Percentiles rank a stretch among this genome's conserved stretches.
These are phyloP conservation scores for Botrytis pseudocinerea DNA, from an alignment of 2,329 filamentous ascomycete genomes.

Conservation along the genomic window DNA sequence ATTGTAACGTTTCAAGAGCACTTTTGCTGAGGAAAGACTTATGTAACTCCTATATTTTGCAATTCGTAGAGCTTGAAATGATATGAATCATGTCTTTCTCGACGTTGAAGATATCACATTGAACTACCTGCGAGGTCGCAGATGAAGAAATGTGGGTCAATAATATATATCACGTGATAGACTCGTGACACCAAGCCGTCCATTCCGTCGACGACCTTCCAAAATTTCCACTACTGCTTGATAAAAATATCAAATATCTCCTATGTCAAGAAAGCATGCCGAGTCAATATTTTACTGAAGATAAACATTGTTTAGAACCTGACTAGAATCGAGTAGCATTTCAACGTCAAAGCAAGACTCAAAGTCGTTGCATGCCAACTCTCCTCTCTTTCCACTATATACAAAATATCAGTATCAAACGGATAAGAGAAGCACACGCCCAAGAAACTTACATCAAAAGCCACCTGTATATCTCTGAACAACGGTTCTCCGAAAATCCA, in stretches of 20 bases:
- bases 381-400: conserved; percentile 21
- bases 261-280: too few species aligned
- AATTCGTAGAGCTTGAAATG: accelerated
- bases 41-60: too few species aligned
- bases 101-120: background rate
- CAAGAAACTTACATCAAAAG: conserved; percentile 31
- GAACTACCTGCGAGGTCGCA: background rate
- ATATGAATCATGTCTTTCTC: background rate
- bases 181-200: background rate
- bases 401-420: background rate
- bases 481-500: conserved; percentile 36
- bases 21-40: background rate
- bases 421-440: accelerated
- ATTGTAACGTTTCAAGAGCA: background rate
- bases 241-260: background rate
- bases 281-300: background rate
- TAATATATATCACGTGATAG: background rate
- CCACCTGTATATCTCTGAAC: conserved; percentile 34
- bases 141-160: background rate
- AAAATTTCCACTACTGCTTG: background rate
- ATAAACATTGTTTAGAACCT: background rate
- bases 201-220: background rate
- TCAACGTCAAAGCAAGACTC: background rate
- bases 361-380: conserved; percentile 22
- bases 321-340: background rate